Conservation (phyloP, 2,329 filamentous ascomycete genomes). For the Aureobasidium musti region DNA sequence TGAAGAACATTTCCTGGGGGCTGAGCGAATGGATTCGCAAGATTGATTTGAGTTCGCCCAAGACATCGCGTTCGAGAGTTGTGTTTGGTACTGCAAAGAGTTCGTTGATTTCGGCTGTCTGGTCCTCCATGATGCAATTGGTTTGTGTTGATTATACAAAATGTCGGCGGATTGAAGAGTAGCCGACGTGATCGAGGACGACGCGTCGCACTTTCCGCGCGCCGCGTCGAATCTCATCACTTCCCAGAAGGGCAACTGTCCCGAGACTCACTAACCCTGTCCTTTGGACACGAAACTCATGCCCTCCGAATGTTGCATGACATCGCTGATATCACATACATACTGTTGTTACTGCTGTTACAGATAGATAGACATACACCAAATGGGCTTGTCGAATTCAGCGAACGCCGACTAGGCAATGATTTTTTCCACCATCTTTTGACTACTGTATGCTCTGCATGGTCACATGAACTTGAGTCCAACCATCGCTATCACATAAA, state of each 20-base stretch:
- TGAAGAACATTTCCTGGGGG: slow-evolving; percentile 89
- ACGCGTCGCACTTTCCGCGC: not conserved
- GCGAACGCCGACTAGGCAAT: no score
- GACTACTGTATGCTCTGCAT: no score
- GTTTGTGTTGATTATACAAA: not conserved
- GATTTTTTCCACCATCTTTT: no score
- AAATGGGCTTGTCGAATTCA: no score
- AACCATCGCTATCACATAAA: no score
- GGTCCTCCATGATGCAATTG: slow-evolving; percentile 50
- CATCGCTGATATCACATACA: no score
- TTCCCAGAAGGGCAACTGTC: not conserved
- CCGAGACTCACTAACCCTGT: not conserved
- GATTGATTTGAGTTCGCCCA: slow-evolving; percentile 81
- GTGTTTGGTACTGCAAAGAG: slow-evolving; percentile 56
- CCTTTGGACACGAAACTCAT: not conserved
- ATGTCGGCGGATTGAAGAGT: not conserved
- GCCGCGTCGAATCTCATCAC: not conserved
- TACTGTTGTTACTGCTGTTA: no score
- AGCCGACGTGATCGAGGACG: not conserved
- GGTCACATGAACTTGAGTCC: no score
- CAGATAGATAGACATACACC: no score
- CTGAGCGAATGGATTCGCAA: slow-evolving; percentile 78
- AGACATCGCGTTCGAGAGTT: slow-evolving; percentile 72
- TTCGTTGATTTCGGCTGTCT: slow-evolving; percentile 54
- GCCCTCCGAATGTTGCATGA: no score